Base-by-base conservation (phyloP, 148 eudicot genomes). In the Suaeda aralocaspica region DNA sequence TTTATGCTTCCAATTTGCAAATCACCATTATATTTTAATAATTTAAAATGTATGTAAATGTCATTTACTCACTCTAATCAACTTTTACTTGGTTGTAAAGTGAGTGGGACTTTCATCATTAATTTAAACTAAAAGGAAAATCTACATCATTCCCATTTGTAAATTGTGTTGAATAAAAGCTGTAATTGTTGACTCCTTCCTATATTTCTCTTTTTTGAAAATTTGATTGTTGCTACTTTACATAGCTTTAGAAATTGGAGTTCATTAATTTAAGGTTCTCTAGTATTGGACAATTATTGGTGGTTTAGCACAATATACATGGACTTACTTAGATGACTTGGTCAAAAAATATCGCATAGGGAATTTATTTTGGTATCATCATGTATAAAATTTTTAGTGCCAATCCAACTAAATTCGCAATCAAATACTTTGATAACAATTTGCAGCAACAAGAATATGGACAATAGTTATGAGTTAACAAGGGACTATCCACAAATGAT, bases 101-200 rank as follows among this genome's bases (percentile, higher is more conserved):
- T 59, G 6, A 19, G 48, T 62, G 28, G 28, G 16, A 5, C 16
- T 36, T 0, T 33, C 0, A 60, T 33, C 25, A 34, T 58, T 7
- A 28, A 22, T 49, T 49, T 16, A 59, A 34, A 34, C 25, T 19
- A 60, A 33, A 8, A 19, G 10, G 33, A 46, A 39, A 34, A 9
- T 62, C 66, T 30, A 59, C 34, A 30, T 22, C 66, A 39, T 21
- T 36, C 46, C 14, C 48, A 62, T 33, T 60, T 60, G 42, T 36
- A 7, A 60, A 42, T 60, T 60, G 66, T n/a, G 46, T 62, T 62
- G 29, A 62, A 62, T 29, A 34, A n/a, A 62, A 39, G 66, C 22
- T 62, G 66, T 21, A n/a, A 36, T 19, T 0, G 21, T 62, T 62
- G 66, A 62, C 66, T 36, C n/a, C n/a, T 13, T n/a, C 41, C 22